Conservation (phyloP, 306 rosid genomes). For the Calophaca sinica region DNA sequence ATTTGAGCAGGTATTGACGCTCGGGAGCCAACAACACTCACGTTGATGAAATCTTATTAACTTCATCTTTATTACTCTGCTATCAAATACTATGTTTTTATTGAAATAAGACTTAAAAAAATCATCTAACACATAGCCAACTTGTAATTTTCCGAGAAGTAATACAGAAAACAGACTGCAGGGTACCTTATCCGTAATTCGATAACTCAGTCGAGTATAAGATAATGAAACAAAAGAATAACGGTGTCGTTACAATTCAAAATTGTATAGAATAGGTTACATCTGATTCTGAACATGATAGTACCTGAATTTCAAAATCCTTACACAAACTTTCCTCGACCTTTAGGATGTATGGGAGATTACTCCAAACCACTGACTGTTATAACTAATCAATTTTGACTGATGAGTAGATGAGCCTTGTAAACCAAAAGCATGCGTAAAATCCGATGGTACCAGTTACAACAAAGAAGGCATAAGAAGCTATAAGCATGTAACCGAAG, state of each 20-base stretch:
- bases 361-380: slow-evolving; percentile 40
- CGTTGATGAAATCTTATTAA: no score
- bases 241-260: slow-evolving; percentile 64
- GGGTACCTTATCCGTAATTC: slow-evolving; percentile 34
- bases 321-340: slow-evolving; percentile 55
- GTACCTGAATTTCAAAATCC: slow-evolving; percentile 65
- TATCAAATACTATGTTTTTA: neutral
- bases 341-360: slow-evolving; percentile 45
- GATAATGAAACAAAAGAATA: slow-evolving; percentile 68
- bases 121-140: neutral
- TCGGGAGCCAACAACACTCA: no score
- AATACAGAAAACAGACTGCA: slow-evolving; percentile 36
- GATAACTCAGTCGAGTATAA: slow-evolving; percentile 53
- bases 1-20: no score
- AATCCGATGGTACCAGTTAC: slow-evolving; percentile 95
- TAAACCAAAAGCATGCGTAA: slow-evolving; percentile 98
- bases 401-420: slow-evolving; percentile 96
- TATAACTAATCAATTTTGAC: slow-evolving; percentile 82
- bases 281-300: slow-evolving; percentile 62
- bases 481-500: slow-evolving; percentile 97
- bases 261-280: slow-evolving; percentile 80
- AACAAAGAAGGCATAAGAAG: slow-evolving; percentile 92
- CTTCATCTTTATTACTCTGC: no score
- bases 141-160: slow-evolving; percentile 17
- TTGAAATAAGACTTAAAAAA: slow-evolving; percentile 4